Evolutionary conservation across 1,284 basidiomycete genomes (phyloP).

Genomic region (Rhodotorula sp.): DNA sequence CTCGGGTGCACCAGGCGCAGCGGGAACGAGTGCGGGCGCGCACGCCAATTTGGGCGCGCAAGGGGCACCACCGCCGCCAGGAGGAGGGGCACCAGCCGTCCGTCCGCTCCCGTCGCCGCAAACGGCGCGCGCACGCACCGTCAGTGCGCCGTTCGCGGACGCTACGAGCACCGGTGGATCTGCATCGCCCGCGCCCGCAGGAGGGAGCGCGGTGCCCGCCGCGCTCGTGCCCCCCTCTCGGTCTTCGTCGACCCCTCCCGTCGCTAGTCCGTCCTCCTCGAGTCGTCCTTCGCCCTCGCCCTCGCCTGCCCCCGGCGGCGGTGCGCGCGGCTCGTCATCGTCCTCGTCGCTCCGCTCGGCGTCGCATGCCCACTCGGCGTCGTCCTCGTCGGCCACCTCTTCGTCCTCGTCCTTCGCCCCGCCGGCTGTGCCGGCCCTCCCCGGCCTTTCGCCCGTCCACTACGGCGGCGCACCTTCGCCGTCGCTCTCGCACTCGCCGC

Average conservation of each 20-base stretch:
- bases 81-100: not conserved
- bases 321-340: conserved; percentile 3
- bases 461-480: conserved; percentile 1
- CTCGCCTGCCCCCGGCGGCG: not conserved
- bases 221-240: conserved; percentile 18
- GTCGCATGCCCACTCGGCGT: conserved; percentile 4
- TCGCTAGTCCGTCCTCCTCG: not conserved
- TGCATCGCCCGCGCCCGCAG: not conserved
- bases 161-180: not conserved
- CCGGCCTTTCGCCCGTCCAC: conserved; percentile 10
- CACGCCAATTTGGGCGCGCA: not conserved
- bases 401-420: conserved; percentile 1
- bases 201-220: conserved; percentile 1
- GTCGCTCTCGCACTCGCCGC: not conserved
- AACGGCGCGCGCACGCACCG: not conserved
- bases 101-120: not conserved
- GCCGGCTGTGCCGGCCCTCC: not conserved
- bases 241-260: conserved; percentile 17
- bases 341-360: conserved; percentile 9
- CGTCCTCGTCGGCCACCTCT: conserved; percentile 1
- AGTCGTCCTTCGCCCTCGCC: conserved; percentile 12
- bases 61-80: not conserved
- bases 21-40: not conserved
- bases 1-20: not conserved
- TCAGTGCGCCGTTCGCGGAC: conserved; percentile 1